Evolutionary conservation across 345 rosid species (phyloP), one percentile per base, ranked within the genome.

Genomic region (Trapa bicornis): DNA sequence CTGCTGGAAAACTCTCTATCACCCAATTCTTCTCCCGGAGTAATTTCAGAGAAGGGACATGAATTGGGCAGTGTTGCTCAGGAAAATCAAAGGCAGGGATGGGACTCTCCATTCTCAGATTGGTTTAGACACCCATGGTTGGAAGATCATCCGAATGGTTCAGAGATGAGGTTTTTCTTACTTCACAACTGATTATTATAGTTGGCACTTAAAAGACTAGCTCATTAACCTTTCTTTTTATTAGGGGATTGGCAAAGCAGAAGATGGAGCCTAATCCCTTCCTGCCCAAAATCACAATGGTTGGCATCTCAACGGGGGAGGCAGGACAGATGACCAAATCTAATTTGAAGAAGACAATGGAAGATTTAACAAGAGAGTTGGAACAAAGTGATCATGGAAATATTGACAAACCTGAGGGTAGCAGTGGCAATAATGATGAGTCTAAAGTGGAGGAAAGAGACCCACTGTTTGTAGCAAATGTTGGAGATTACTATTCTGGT

Each of bases 261-360:
- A 80, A 82, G 71, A 58, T 79, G 70, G 79, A 77, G 73, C 57
- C 63, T 2, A 91, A 77, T 71, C 97, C 96, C 65, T 87, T 89
- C 72, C 89, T 94, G 76, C 99, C 99, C n/a, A 94, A 86, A 86
- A 80, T 94, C 52, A 94, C 97, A 39, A 91, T 94, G 99, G 96
- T 94, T 7, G 99, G 99, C 14, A 84, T 94, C 77, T 89, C 99
- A 64, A 86, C 87, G 0, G 87, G 87, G 58, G 96, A 91, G 36
- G 82, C 82, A 22, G 95, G 92, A 70, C 82, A 87, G 64, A 79
- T 84, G 91, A 91, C 84, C 67, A 89, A 91, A 74, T 77, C 92
- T 57, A 87, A 75, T 67, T 80, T 89, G 39, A 91, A 94, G 81
- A 91, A 85, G 78, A 94, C 92, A 6, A 85, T 94, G 96, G 88